Conservation (phyloP, 2,329 filamentous ascomycete genomes). For the Ramularia endophylla region DNA sequence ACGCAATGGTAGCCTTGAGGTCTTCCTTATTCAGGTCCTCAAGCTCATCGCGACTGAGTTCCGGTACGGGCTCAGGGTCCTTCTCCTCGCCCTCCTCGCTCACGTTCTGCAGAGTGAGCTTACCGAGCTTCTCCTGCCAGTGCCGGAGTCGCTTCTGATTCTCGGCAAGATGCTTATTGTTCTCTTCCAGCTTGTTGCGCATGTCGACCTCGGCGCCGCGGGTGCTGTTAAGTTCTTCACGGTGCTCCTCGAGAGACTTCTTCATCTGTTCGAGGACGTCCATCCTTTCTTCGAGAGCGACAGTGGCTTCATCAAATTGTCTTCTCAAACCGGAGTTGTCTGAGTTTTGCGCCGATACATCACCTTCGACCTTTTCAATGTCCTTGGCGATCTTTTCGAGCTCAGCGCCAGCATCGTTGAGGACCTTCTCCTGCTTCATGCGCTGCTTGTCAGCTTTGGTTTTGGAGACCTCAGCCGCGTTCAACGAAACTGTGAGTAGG, state of each 20-base stretch:
- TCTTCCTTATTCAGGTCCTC: conserved; percentile 57
- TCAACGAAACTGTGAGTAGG: conserved; percentile 72
- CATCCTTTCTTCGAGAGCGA: conserved; percentile 70
- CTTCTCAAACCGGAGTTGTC: conserved; percentile 67
- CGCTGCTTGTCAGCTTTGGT: conserved; percentile 93
- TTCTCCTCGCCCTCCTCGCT: conserved; percentile 51
- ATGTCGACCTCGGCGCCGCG: conserved; percentile 92
- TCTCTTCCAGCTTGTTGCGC: conserved; percentile 96
- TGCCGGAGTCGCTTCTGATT: conserved; percentile 78
- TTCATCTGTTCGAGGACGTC: conserved; percentile 75
- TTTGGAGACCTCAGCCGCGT: conserved; percentile 77
- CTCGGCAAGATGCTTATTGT: conserved; percentile 79
- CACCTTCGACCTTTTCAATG: conserved; percentile 69
- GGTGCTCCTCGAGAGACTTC: conserved; percentile 79
- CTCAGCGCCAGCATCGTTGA: conserved; percentile 72
- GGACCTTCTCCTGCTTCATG: conserved; percentile 77
- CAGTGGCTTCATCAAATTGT: conserved; percentile 73
- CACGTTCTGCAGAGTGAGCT: conserved; percentile 76
- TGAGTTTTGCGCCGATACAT: conserved; percentile 69
- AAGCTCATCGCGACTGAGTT: conserved; percentile 68
- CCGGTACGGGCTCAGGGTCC: conserved; percentile 59
- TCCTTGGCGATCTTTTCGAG: conserved; percentile 66
- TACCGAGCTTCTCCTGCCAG: conserved; percentile 85
- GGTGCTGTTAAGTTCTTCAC: conserved; percentile 77
- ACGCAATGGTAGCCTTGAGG: conserved; percentile 59